These are phyloP conservation scores for Medicago lupulina DNA, from an alignment of 306 rosid species.

Conservation along the genomic window DNA sequence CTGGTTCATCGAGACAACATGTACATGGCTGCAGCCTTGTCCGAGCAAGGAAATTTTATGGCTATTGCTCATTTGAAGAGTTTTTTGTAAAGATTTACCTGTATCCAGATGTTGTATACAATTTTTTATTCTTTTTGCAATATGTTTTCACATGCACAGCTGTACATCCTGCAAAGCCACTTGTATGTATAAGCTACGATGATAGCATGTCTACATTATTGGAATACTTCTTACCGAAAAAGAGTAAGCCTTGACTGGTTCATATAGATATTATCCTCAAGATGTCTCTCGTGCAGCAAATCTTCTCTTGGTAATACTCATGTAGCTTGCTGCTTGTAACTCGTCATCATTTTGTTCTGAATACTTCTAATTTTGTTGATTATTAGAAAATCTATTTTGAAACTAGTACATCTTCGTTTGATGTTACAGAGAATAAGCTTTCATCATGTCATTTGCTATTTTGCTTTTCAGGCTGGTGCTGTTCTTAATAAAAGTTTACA, in stretches of 20 bases:
- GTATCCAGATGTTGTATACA: conserved; percentile 65
- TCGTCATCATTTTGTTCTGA: conserved; percentile 25
- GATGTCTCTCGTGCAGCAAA: conserved; percentile 90
- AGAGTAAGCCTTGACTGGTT: conserved; percentile 66
- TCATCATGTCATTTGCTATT: conserved; percentile 40
- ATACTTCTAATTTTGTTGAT: conserved; percentile 30
- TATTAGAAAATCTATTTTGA: conserved; percentile 28
- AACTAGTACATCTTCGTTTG: conserved; percentile 31
- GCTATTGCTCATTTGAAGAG: conserved; percentile 88
- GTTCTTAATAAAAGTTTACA: conserved; percentile 74
- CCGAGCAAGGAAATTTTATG: conserved; percentile 83
- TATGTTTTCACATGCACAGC: conserved; percentile 30
- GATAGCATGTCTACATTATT: conserved; percentile 36
- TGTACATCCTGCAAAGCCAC: conserved; percentile 28
- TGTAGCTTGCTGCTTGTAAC: conserved; percentile 6
- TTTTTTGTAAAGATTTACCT: conserved; percentile 85
- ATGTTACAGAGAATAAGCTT: conserved; percentile 30
- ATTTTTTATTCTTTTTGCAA: conserved; percentile 35
- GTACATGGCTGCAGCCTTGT: conserved; percentile 90
- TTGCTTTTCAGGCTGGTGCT: conserved; percentile 73
- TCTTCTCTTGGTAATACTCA: conserved; percentile 74
- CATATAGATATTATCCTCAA: conserved; percentile 86
- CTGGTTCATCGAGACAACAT: conserved; percentile 72
- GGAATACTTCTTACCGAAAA: conserved; percentile 40
- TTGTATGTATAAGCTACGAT: conserved; percentile 27